Evolutionary conservation across 495 filamentous ascomycete genomes (phyloP).

Genomic region (Penicillium mononematosum): DNA sequence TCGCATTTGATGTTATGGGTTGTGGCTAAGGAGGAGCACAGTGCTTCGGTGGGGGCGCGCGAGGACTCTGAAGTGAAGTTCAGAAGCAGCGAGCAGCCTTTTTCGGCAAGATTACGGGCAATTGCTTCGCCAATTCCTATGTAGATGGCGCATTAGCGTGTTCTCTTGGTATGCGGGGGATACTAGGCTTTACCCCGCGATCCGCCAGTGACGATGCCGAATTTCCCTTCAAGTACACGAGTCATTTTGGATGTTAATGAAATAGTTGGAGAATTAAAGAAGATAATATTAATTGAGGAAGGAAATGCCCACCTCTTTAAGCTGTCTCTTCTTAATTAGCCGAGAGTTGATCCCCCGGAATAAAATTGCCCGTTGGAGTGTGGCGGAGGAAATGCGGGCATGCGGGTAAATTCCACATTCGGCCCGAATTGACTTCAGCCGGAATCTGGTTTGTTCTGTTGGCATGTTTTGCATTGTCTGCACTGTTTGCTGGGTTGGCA

Average conservation of each 20-base stretch:
- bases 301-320: constrained; percentile 4
- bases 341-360: constrained; percentile 21
- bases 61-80: constrained; percentile 69
- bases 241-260: constrained; percentile 22
- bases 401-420: background rate
- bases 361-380: constrained; percentile 27
- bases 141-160: constrained; percentile 8
- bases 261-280: background rate
- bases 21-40: constrained; percentile 44
- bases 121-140: constrained; percentile 86
- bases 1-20: constrained; percentile 45
- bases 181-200: constrained; percentile 58
- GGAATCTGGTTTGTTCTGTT: background rate
- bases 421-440: background rate
- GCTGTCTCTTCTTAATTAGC: constrained; percentile 19
- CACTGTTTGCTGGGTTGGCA: too few relatives aligned
- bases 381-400: constrained; percentile 13
- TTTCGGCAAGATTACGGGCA: constrained; percentile 70
- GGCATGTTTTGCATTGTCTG: too few relatives aligned
- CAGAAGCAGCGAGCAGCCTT: constrained; percentile 67
- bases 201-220: constrained; percentile 75
- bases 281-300: constrained; percentile 6
- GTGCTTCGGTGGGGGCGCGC: constrained; percentile 36
- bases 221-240: constrained; percentile 59
- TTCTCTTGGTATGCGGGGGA: constrained; percentile 7